phyloP scores from a whole-genome alignment of 345 rosid species.

The Turritis glabra region DNA sequence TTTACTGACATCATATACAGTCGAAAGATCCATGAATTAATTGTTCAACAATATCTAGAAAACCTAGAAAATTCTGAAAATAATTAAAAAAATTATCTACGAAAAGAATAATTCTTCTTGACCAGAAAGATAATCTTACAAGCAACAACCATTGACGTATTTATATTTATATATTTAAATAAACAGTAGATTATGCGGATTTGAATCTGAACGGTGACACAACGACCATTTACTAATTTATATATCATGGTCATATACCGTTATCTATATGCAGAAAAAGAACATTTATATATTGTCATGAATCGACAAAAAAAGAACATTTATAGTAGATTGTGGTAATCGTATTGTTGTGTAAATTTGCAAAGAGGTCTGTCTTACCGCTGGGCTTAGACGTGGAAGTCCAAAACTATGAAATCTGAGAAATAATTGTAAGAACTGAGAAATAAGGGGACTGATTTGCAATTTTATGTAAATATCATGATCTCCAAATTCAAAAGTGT shows the following conservation, averaged over 20 bases:
- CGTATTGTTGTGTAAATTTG: too few relatives aligned
- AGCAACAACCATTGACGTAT: constrained; percentile 20
- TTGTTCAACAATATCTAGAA: not conserved
- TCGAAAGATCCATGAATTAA: not conserved
- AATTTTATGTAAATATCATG: not conserved
- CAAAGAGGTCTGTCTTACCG: too few relatives aligned
- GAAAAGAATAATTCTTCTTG: not conserved
- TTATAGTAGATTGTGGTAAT: too few relatives aligned
- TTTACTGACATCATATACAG: not conserved
- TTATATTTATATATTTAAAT: not conserved
- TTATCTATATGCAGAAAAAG: too few relatives aligned
- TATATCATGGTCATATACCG: too few relatives aligned
- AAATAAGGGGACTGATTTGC: not conserved
- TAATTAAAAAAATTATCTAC: not conserved
- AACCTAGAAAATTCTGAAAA: not conserved
- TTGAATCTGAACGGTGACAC: too few relatives aligned
- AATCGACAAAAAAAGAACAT: too few relatives aligned
- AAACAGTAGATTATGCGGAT: too few relatives aligned
- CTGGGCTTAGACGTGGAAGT: too few relatives aligned
- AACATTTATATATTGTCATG: not conserved
- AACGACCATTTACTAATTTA: too few relatives aligned
- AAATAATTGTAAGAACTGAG: not conserved
- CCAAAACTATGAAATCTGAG: not conserved
- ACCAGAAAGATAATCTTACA: constrained; percentile 9
- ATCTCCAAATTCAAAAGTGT: constrained; percentile 2